Conservation (phyloP, 2,329 filamentous ascomycete genomes). For the Eurotiales sp. region DNA sequence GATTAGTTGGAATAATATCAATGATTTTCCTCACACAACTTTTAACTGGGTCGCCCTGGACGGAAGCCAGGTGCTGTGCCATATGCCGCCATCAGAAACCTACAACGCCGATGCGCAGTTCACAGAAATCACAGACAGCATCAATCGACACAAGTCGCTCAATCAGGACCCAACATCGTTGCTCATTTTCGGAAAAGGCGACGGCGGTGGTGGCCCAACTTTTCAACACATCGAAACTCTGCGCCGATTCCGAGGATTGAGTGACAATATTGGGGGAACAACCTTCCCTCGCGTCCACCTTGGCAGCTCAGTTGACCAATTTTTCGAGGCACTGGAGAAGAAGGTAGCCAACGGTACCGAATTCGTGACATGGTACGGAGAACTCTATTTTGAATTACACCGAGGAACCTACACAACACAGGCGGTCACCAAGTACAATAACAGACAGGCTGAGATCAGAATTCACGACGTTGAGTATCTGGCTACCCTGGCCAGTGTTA, state of each 20-base stretch:
- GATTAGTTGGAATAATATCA: slow-evolving; percentile 99
- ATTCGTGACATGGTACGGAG: slow-evolving; percentile 94
- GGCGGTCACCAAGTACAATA: slow-evolving; percentile 94
- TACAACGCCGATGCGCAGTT: slow-evolving; percentile 95
- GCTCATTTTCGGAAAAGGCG: slow-evolving; percentile 94
- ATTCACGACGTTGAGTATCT: slow-evolving; percentile 84
- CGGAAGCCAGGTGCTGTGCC: slow-evolving; percentile 92
- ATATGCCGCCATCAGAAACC: slow-evolving; percentile 93
- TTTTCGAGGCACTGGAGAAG: slow-evolving; percentile 80
- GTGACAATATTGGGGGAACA: slow-evolving; percentile 67
- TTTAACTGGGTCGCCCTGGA: slow-evolving; percentile 98
- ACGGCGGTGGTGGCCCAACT: slow-evolving; percentile 91
- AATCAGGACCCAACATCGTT: slow-evolving; percentile 86
- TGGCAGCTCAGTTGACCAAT: slow-evolving; percentile 86
- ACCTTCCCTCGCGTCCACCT: slow-evolving; percentile 81
- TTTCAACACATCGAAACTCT: slow-evolving; percentile 94
- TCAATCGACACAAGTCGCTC: slow-evolving; percentile 91
- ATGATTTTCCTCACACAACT: slow-evolving; percentile 96
- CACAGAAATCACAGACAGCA: slow-evolving; percentile 84
- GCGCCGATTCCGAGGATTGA: slow-evolving; percentile 82
- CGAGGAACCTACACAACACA: slow-evolving; percentile 97
- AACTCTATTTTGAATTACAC: slow-evolving; percentile 96
- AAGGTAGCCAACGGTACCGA: slow-evolving; percentile 64
- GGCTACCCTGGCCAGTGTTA: slow-evolving; percentile 78
- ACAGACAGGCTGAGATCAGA: slow-evolving; percentile 78